Evolutionary conservation across 352 stramenopile species (phyloP).

Genomic region (Globisporangium mamillatum): DNA sequence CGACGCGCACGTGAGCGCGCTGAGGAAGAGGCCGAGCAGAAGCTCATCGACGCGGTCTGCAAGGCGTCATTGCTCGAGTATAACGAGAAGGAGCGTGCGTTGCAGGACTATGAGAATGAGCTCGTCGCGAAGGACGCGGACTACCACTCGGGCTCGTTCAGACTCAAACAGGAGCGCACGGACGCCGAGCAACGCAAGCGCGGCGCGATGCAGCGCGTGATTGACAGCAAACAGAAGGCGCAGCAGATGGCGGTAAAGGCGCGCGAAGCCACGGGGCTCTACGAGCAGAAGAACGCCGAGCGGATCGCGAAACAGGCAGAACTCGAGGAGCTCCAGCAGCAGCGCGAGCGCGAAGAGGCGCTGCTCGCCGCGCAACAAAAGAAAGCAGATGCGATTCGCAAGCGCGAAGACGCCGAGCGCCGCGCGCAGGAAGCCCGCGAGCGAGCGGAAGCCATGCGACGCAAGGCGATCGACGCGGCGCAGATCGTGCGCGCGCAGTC

Average conservation of each 20-base stretch:
- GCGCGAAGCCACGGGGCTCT: slow-evolving; percentile 52
- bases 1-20: slow-evolving; percentile 47
- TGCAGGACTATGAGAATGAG: slow-evolving; percentile 52
- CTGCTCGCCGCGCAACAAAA: slow-evolving; percentile 49
- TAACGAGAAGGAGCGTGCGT: slow-evolving; percentile 61
- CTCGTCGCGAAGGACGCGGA: slow-evolving; percentile 28
- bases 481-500: slow-evolving; percentile 64
- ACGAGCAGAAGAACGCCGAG: slow-evolving; percentile 55
- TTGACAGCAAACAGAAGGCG: slow-evolving; percentile 64
- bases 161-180: slow-evolving; percentile 38
- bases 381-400: slow-evolving; percentile 59
- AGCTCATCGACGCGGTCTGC: slow-evolving; percentile 75
- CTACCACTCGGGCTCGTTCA: slow-evolving; percentile 28
- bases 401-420: slow-evolving; percentile 66
- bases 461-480: slow-evolving; percentile 58
- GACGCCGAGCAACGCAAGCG: slow-evolving; percentile 61
- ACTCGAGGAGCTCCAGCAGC: slow-evolving; percentile 38
- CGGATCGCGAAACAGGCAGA: slow-evolving; percentile 53
- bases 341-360: slow-evolving; percentile 38
- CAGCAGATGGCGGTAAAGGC: slow-evolving; percentile 63
- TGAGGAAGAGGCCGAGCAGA: slow-evolving; percentile 59
- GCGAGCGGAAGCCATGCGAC: slow-evolving; percentile 62
- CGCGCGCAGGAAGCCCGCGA: slow-evolving; percentile 53
- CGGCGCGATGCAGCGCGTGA: slow-evolving; percentile 69
- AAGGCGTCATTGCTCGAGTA: slow-evolving; percentile 74